Base-by-base conservation (phyloP, 2,329 filamentous ascomycete genomes). In the Fusarium pseudograminearum region DNA sequence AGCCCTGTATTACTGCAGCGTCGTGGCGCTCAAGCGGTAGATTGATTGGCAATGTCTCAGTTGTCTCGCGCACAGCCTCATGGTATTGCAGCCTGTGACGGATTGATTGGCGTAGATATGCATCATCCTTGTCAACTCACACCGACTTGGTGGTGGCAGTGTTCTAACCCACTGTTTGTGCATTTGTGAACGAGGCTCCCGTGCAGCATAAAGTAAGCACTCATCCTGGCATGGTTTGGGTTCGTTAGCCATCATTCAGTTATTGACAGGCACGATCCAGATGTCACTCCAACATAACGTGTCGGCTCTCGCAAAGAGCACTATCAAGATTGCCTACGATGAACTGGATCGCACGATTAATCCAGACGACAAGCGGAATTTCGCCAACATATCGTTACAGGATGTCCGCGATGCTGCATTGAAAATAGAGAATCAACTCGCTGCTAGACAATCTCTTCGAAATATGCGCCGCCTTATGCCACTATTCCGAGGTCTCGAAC, bases 391-490 rank as follows among this genome's bases (percentile, higher is more conserved):
- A 10, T 48, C 48, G 0, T 26, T 70, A 4, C 18, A 8, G 2
- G 7, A 64, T 58, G 68, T 72, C 4, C 33, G 28, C 8, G 72
- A 59, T 10, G 79, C 80, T 8, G 80, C 79, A 0, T 59, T 76
- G 1, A 69, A 77, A 0, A 78, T 85, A 6, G 81, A 86, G 57
- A 70, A 72, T 2, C 74, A 80, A 26, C 78, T 85, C 3, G 78
- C 76, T 0, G 76, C 79, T 0, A 66, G 82, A 16, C 69, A 75
- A 26, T 78, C 70, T 0, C 78, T 84, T 0, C 76, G 81, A 2
- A 84, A 84, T 33, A 80, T 85, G 77, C 74, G 77, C 1, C 79
- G 83, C 0, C 76, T 86, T 0, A 69, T 76, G 54, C 82, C 83
- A 0, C 69, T 85, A 0, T 78, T 86, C 24, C 61, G 69, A 1